These are phyloP conservation scores for Ogataea zsoltii DNA, from an alignment of 805 yeast species.

Conservation along the genomic window DNA sequence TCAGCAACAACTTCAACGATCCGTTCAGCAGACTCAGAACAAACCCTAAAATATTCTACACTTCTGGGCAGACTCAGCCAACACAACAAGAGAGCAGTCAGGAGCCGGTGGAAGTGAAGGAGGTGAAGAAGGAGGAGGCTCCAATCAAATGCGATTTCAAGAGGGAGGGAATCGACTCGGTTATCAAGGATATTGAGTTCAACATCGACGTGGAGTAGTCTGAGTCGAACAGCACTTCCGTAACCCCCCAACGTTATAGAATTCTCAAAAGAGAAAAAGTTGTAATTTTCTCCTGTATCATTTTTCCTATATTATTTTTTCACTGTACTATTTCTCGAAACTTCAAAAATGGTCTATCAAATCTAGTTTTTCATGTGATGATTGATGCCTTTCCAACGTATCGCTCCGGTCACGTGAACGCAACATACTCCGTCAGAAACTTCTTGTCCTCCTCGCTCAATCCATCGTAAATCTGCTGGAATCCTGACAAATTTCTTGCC, in stretches of 20 bases:
- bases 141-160: conserved; percentile 32
- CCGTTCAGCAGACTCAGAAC: conserved; percentile 92
- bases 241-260: too few relatives aligned
- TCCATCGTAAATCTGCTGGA: conserved; percentile 49
- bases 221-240: too few relatives aligned
- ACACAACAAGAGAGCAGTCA: conserved; percentile 53
- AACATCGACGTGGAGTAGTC: conserved; percentile 27
- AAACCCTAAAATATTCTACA: conserved; percentile 78
- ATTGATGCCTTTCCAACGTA: too few relatives aligned
- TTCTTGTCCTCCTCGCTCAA: conserved; percentile 56
- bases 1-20: conserved; percentile 49
- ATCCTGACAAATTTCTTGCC: conserved; percentile 47
- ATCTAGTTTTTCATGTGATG: too few relatives aligned
- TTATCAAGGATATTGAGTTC: conserved; percentile 31
- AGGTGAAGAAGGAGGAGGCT: conserved; percentile 41
- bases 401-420: conserved; percentile 27
- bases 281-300: too few relatives aligned
- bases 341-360: too few relatives aligned
- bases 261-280: too few relatives aligned
- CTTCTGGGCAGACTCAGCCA: conserved; percentile 41
- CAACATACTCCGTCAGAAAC: conserved; percentile 45
- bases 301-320: too few relatives aligned
- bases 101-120: conserved; percentile 36
- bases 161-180: conserved; percentile 33
- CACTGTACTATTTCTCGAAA: neutral